Evolutionary conservation across 306 rosid genomes (phyloP).

Genomic region (Citrullus mucosospermus): DNA sequence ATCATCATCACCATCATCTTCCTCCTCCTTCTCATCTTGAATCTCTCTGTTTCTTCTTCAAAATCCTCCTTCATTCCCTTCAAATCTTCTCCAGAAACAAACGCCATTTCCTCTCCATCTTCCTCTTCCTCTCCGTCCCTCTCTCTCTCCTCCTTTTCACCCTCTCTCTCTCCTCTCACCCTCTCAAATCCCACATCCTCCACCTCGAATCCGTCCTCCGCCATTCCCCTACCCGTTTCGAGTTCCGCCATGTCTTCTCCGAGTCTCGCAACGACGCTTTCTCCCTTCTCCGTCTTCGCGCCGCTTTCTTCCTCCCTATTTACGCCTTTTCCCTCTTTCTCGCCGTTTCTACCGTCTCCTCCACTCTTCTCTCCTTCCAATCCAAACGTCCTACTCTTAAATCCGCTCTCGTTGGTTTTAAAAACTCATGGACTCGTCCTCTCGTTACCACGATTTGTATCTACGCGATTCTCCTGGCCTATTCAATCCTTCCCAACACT

Average conservation of each 20-base stretch:
- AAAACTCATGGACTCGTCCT: slow-evolving; percentile 25
- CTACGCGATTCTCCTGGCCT: slow-evolving; percentile 32
- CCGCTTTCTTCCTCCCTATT: slow-evolving; percentile 39
- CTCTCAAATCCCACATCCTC: slow-evolving; percentile 33
- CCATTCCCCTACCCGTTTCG: slow-evolving; percentile 49
- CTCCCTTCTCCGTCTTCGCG: slow-evolving; percentile 39
- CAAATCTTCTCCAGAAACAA: slow-evolving; percentile 29
- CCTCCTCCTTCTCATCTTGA: background rate
- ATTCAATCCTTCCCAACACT: slow-evolving; percentile 18
- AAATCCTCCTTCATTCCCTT: slow-evolving; percentile 25
- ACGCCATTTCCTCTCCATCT: slow-evolving; percentile 28
- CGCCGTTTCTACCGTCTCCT: slow-evolving; percentile 42
- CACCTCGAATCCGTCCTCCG: slow-evolving; percentile 55
- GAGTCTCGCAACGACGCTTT: slow-evolving; percentile 58
- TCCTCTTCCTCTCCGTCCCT: slow-evolving; percentile 38
- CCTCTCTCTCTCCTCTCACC: slow-evolving; percentile 32
- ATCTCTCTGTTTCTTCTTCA: slow-evolving; percentile 4
- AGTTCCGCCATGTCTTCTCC: slow-evolving; percentile 60
- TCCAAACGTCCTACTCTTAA: slow-evolving; percentile 18
- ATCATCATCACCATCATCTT: no score
- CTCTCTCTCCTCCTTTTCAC: slow-evolving; percentile 42
- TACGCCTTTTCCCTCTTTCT: slow-evolving; percentile 45
- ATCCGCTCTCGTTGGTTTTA: slow-evolving; percentile 18
- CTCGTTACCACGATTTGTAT: slow-evolving; percentile 36
- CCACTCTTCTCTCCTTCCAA: slow-evolving; percentile 20